Evolutionary conservation across 768 basidiomycete species (phyloP).

Genomic region (Lentinus tigrinus): DNA sequence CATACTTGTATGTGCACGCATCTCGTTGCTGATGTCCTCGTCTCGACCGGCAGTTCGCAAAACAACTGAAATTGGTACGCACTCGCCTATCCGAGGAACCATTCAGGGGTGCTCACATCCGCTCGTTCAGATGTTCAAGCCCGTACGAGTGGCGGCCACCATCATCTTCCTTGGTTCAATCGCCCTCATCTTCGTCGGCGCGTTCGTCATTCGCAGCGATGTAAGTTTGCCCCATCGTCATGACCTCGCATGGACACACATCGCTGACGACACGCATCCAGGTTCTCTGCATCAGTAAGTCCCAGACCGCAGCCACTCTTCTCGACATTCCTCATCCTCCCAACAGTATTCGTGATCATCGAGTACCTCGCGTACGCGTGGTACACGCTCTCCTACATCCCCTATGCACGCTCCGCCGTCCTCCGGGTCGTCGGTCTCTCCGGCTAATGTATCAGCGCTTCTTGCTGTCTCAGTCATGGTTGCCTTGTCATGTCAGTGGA

Average conservation of each 20-base stretch:
- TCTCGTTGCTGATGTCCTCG: conserved; percentile 6
- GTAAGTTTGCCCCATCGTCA: conserved; percentile 38
- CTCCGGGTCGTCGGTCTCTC: conserved; percentile 57
- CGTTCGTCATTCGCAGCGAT: conserved; percentile 72
- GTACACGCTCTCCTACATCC: conserved; percentile 88
- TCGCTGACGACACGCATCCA: conserved; percentile 24
- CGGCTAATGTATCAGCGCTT: conserved; percentile 3
- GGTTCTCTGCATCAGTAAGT: conserved; percentile 69
- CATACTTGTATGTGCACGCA: not conserved
- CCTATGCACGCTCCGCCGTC: conserved; percentile 80
- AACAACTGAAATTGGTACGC: conserved; percentile 77
- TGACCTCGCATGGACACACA: not conserved
- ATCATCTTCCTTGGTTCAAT: conserved; percentile 78
- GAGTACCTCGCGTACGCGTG: conserved; percentile 91
- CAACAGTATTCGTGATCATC: conserved; percentile 82
- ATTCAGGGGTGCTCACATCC: not conserved
- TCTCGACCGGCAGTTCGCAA: conserved; percentile 53
- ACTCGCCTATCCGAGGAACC: not conserved
- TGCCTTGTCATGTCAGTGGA: not conserved
- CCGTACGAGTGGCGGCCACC: conserved; percentile 81
- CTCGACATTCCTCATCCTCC: not conserved
- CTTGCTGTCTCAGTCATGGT: not conserved
- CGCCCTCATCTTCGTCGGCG: conserved; percentile 79
- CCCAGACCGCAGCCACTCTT: not conserved
- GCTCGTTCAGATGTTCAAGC: conserved; percentile 83